Evolutionary conservation across 116 monocot genomes (phyloP), one percentile per base, ranked within the genome.

Genomic region (Zostera marina): DNA sequence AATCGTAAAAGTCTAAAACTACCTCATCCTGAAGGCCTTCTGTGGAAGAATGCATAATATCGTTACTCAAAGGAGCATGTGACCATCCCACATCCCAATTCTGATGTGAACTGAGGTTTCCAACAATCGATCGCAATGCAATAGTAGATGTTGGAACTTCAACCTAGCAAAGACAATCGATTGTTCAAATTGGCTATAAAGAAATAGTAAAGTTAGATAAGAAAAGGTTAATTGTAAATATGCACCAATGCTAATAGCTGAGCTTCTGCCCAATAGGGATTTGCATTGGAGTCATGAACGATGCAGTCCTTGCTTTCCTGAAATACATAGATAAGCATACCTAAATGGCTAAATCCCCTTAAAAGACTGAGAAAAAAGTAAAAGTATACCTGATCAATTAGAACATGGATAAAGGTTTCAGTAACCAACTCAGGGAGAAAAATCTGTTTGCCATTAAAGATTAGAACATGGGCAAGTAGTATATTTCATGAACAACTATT

Each of bases 21-120:
- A 93, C 84, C 81, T 84, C 74, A 65, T 64, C 66, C 22, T 66
- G 39, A 22, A 62, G 46, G 11, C 9, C 74, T 68, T 62, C 52
- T 24, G 32, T 16, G 26, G 7, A 40, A 58, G 60, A 61, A 8
- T 24, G 48, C n/a, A n/a, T n/a, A 23, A 58, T 15, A 54, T 11
- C 41, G 62, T 22, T 58, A 39, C 43, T 67, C 7, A 45, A 51
- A 14, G 67, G 66, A 26, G 72, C 39, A 70, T 81, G 79, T 38
- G 84, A 77, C 93, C 93, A 93, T 13, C 81, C 74, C 7, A 84
- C 48, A 47, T 84, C 81, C 81, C 88, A 93, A 61, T 64, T 56
- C 40, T 72, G 68, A 47, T 23, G 46, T 53, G 65, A 77, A 47
- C 45, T 63, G 7, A 66, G 67, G 53, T 47, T 74, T 68, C 64